These are phyloP conservation scores for Pilaira anomala DNA, from an alignment of 192 early-diverging fungal species.

Conservation along the genomic window DNA sequence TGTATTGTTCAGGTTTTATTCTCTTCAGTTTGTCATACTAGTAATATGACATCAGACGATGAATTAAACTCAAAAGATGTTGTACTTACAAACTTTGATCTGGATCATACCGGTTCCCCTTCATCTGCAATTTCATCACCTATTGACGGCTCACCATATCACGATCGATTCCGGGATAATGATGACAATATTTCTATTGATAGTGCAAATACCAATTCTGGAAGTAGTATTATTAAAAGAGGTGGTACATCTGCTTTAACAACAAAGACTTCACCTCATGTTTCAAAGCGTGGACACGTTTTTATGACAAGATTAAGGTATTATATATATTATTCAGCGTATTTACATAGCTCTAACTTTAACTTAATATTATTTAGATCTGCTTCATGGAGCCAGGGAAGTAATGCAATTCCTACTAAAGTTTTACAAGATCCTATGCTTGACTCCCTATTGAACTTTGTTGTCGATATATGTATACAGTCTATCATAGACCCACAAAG, in stretches of 20 bases:
- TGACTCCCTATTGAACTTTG: conserved; percentile 48
- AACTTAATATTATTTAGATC: conserved; percentile 5
- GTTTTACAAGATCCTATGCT: conserved; percentile 31
- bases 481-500: conserved; percentile 47
- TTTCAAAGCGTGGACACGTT: conserved; percentile 23
- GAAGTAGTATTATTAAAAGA: conserved; percentile 30
- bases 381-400: conserved; percentile 13
- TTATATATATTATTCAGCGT: not conserved
- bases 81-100: conserved; percentile 18
- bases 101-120: conserved; percentile 12
- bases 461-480: conserved; percentile 52
- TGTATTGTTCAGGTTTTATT: conserved; percentile 53
- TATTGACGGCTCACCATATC: not conserved
- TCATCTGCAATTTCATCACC: conserved; percentile 10
- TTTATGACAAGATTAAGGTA: conserved; percentile 31
- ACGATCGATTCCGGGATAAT: not conserved
- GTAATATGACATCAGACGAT: conserved; percentile 40
- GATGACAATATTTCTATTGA: conserved; percentile 8
- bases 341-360: not conserved
- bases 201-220: not conserved
- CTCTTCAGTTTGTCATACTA: conserved; percentile 44
- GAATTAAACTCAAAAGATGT: conserved; percentile 47
- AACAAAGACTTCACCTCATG: conserved; percentile 40
- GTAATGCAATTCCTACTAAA: not conserved
- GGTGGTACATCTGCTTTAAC: conserved; percentile 26